Conservation (phyloP, 805 yeast species). For the Candida gorgasii region DNA sequence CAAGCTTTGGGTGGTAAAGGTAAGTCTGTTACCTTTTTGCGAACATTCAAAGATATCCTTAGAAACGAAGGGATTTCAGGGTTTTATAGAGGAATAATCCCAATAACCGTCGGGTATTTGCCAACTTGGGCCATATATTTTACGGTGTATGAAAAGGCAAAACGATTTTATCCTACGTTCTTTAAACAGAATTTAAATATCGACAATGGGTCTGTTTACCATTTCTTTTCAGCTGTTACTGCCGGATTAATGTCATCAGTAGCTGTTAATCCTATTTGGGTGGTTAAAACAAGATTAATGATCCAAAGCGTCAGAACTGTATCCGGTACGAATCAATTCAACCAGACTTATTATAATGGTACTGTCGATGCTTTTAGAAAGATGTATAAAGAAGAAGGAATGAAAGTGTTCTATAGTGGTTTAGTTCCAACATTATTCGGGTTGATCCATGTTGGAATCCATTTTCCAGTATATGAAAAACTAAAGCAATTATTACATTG, state of each 20-base stretch:
- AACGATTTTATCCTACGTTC: slow-evolving; percentile 50
- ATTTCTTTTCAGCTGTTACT: slow-evolving; percentile 67
- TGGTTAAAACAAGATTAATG: slow-evolving; percentile 93
- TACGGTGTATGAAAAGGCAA: slow-evolving; percentile 81
- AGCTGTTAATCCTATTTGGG: slow-evolving; percentile 95
- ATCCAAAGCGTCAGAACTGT: slow-evolving; percentile 60
- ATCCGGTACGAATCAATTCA: slow-evolving; percentile 28
- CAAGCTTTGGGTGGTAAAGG: slow-evolving; percentile 79
- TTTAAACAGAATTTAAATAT: slow-evolving; percentile 29
- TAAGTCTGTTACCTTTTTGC: slow-evolving; percentile 47
- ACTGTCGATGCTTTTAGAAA: slow-evolving; percentile 80
- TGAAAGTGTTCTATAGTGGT: slow-evolving; percentile 82
- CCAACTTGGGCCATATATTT: slow-evolving; percentile 98
- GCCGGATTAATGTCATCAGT: slow-evolving; percentile 89
- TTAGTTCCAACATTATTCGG: slow-evolving; percentile 89
- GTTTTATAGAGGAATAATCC: slow-evolving; percentile 84
- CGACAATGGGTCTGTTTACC: slow-evolving; percentile 30
- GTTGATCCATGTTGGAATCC: slow-evolving; percentile 89
- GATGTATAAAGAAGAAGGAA: slow-evolving; percentile 80
- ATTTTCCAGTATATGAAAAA: slow-evolving; percentile 90
- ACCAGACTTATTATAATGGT: slow-evolving; percentile 57
- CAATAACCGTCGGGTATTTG: slow-evolving; percentile 90
- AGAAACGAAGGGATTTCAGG: slow-evolving; percentile 82
- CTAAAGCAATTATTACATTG: slow-evolving; percentile 56
- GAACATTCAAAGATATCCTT: slow-evolving; percentile 65